Base-by-base conservation (phyloP, 805 yeast species). In the Sungouiozyma intestinalis region DNA sequence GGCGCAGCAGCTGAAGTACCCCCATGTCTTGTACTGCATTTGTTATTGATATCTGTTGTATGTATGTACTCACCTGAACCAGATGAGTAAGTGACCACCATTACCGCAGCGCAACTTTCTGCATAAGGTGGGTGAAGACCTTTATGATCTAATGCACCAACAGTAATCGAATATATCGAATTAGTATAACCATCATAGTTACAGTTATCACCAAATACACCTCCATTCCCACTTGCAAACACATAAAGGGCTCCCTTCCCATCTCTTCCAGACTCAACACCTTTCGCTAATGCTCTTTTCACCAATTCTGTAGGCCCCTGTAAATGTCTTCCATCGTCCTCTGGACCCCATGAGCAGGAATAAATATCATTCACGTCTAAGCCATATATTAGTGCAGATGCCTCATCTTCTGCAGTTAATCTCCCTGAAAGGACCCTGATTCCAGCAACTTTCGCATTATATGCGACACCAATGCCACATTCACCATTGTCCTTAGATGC, bases 1-100 rank as follows among this genome's bases (percentile, higher is more conserved):
- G 98, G 98, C 0, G 98, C 98, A 14, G 98, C 97, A 0, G 98
- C 98, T 17, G 97, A 90, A 0, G 98, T 92, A 16, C 98, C 98
- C 9, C 97, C 96, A 61, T 92, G 98, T 19, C 52, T 61, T 33
- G 71, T 71, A 2, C 94, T 67, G 62, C 98, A 92, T 50, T 66
- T 62, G 5, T 73, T 72, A 39, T 78, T 69, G 35, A 85, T 72
- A 58, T 85, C 95, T 2, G 96, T 83, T 5, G 97, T 84, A 56
- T 84, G 88, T 44, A 92, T 90, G 55, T 77, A 82, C 56, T 85
- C 95, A 31, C 85, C 84, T 3, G 88, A 78, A 1, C 97, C 97
- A 2, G 96, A 85, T 3, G 94, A 81, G 56, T 87, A 92, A 0
- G 97, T 87, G 1, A 85, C 94, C 15, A 82, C 95, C 77, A 92